Conservation (phyloP, 2,329 filamentous ascomycete genomes). For the Aspergillus jensenii region DNA sequence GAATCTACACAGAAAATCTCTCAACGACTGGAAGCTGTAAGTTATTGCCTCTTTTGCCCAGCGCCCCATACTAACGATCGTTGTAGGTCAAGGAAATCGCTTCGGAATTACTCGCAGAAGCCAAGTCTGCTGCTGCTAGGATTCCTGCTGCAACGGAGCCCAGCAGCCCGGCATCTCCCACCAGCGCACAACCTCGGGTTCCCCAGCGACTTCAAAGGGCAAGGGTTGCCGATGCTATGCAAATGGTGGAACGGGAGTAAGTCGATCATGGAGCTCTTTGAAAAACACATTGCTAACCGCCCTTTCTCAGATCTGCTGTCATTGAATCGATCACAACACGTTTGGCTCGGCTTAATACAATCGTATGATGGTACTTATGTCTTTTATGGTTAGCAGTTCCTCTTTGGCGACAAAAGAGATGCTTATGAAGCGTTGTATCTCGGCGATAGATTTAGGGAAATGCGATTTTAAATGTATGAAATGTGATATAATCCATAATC, state of each 20-base stretch:
- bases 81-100: constrained; percentile 43
- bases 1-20: constrained; percentile 28
- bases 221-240: constrained; percentile 49
- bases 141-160: constrained; percentile 26
- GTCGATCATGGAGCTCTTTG: constrained; percentile 15
- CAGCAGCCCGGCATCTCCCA: constrained; percentile 30
- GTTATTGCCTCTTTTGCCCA: constrained; percentile 7
- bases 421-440: neutral
- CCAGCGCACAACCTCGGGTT: constrained; percentile 32
- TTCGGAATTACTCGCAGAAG: constrained; percentile 36
- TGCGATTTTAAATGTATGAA: neutral
- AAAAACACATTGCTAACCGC: neutral
- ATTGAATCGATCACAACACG: constrained; percentile 45
- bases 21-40: constrained; percentile 42
- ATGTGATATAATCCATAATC: neutral
- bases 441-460: neutral
- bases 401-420: neutral
- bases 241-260: constrained; percentile 51
- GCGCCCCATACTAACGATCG: constrained; percentile 14
- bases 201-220: constrained; percentile 46
- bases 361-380: constrained; percentile 21
- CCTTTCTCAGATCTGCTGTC: constrained; percentile 37
- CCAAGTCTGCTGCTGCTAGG: constrained; percentile 33
- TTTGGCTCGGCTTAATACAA: constrained; percentile 40
- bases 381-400: neutral